Conservation (phyloP, 2,329 filamentous ascomycete genomes). For the Diaporthe vaccinii region DNA sequence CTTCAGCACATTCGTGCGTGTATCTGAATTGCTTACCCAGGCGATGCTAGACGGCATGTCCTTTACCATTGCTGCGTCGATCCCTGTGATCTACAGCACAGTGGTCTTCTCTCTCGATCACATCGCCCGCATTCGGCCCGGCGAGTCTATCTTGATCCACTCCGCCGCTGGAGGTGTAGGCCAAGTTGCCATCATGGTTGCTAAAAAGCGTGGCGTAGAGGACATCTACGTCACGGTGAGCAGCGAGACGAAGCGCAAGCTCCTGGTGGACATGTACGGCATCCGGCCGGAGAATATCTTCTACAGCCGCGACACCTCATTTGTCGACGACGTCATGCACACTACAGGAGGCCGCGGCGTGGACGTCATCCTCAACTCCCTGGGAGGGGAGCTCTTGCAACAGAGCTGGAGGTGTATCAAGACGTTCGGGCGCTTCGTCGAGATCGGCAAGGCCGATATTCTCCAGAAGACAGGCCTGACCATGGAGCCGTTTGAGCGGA, state of each 20-base stretch:
- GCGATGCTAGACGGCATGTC: slow-evolving; percentile 6
- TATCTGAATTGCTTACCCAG: not conserved
- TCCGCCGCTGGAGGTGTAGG: slow-evolving; percentile 57
- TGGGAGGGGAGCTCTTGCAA: slow-evolving; percentile 47
- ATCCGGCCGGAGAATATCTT: slow-evolving; percentile 43
- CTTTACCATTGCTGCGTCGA: not conserved
- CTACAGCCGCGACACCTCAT: slow-evolving; percentile 24
- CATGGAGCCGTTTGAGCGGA: slow-evolving; percentile 57
- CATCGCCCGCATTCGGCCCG: not conserved
- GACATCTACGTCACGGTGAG: slow-evolving; percentile 59
- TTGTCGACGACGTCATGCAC: not conserved
- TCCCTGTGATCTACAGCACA: slow-evolving; percentile 15
- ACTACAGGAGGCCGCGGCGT: slow-evolving; percentile 1
- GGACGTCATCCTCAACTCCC: slow-evolving; percentile 41
- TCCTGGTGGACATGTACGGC: slow-evolving; percentile 48
- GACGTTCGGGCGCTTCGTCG: slow-evolving; percentile 48
- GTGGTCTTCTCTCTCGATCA: not conserved
- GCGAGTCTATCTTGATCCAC: slow-evolving; percentile 57
- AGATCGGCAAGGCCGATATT: slow-evolving; percentile 49
- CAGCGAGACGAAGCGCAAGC: slow-evolving; percentile 54
- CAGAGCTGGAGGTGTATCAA: slow-evolving; percentile 55
- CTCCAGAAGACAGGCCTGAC: slow-evolving; percentile 50
- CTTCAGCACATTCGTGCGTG: not conserved
- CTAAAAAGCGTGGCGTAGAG: slow-evolving; percentile 55
- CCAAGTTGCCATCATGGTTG: slow-evolving; percentile 56